A percentile compares a stretch with the other conserved stretches of the same genome.
These are phyloP conservation scores for Chlamydomonas sphaeroides DNA, from an alignment of 139 green algal genomes.

Conservation along the genomic window DNA sequence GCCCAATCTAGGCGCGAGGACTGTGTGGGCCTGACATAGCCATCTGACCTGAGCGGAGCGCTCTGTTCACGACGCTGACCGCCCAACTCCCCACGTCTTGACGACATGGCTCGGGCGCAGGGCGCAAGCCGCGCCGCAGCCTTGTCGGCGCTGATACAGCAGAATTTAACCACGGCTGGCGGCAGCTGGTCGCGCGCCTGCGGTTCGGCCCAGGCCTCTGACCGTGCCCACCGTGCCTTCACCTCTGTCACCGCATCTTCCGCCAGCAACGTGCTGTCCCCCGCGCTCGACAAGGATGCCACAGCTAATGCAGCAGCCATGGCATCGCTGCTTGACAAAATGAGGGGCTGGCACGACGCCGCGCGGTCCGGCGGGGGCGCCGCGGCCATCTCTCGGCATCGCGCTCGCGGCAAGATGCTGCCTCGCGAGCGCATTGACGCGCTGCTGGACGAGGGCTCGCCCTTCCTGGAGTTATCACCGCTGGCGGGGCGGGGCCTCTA, in stretches of 20 bases:
- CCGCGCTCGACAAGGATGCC: constrained; percentile 2
- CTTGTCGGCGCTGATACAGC: too few relatives aligned
- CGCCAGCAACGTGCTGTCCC: constrained; percentile 20
- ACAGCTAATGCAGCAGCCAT: constrained; percentile 9
- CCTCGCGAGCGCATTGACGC: constrained; percentile 76
- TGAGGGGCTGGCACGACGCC: constrained; percentile 13
- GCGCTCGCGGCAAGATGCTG: constrained; percentile 70
- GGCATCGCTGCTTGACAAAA: constrained; percentile 8
- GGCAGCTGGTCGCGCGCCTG: too few relatives aligned
- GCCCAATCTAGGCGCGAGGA: too few relatives aligned
- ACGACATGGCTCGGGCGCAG: too few relatives aligned
- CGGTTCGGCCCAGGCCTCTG: too few relatives aligned
- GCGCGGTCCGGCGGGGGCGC: constrained; percentile 57
- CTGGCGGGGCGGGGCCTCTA: constrained; percentile 87
- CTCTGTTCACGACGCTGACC: too few relatives aligned
- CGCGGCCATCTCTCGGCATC: constrained; percentile 72
- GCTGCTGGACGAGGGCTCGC: constrained; percentile 82
- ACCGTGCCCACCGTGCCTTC: not conserved
- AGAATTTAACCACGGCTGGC: too few relatives aligned
- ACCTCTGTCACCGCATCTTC: not conserved
- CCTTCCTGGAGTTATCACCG: constrained; percentile 89
- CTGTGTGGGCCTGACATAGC: too few relatives aligned
- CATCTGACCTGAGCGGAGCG: too few relatives aligned
- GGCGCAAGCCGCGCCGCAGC: too few relatives aligned
- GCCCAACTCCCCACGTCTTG: too few relatives aligned